Evolutionary conservation across 495 filamentous ascomycete genomes (phyloP).

Genomic region (Penicillium taxi): DNA sequence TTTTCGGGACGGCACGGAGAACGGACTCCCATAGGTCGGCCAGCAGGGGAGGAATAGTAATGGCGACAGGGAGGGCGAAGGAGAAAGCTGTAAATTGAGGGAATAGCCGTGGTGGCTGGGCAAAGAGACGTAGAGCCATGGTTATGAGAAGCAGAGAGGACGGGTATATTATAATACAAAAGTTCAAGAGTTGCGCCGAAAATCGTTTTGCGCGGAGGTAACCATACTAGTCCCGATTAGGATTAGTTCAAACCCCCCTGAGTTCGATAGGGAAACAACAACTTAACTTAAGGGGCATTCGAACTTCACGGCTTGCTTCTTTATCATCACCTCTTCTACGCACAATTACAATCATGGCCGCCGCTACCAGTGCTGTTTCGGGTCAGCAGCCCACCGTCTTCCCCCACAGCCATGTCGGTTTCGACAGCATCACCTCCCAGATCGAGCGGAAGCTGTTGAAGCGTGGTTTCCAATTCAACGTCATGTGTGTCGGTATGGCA

Average conservation of each 20-base stretch:
- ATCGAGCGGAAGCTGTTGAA: constrained; percentile 99
- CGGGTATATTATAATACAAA: too few relatives aligned
- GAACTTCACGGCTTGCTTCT: neutral
- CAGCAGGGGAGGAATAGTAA: constrained; percentile 51
- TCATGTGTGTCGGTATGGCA: constrained; percentile 96
- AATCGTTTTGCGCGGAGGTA: constrained; percentile 20
- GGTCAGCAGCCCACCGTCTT: constrained; percentile 56
- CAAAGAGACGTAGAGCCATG: constrained; percentile 18
- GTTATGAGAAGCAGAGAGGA: constrained; percentile 1
- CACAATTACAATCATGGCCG: constrained; percentile 41
- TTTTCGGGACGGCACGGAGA: constrained; percentile 91
- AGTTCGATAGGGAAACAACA: constrained; percentile 30
- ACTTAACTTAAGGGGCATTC: constrained; percentile 33
- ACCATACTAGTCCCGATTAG: constrained; percentile 24
- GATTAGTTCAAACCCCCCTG: constrained; percentile 33
- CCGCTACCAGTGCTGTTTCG: constrained; percentile 42
- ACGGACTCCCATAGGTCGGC: constrained; percentile 85
- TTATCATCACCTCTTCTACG: constrained; percentile 2
- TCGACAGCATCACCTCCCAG: constrained; percentile 97
- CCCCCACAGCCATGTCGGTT: constrained; percentile 95
- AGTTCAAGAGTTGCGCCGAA: too few relatives aligned
- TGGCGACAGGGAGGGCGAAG: constrained; percentile 21
- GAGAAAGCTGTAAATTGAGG: constrained; percentile 13
- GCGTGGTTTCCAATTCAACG: constrained; percentile 99
- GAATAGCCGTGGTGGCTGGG: constrained; percentile 12